These are phyloP conservation scores for Rubroboletus pulcherrimus DNA, from an alignment of 768 basidiomycete species.

Conservation along the genomic window DNA sequence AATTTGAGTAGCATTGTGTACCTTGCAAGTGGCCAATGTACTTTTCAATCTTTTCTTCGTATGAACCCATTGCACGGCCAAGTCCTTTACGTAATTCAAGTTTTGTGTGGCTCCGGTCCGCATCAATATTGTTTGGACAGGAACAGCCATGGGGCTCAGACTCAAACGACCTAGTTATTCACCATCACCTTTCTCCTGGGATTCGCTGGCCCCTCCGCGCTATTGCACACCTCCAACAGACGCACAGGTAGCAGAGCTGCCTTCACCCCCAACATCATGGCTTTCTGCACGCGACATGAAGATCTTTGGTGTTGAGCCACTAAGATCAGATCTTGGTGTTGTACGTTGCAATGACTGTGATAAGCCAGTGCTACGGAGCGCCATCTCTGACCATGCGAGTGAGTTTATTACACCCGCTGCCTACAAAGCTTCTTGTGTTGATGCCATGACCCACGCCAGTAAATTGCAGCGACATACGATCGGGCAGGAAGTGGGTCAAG, in stretches of 20 bases:
- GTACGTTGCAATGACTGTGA: conserved; percentile 78
- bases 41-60: neutral
- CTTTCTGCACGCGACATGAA: conserved; percentile 85
- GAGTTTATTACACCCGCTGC: conserved; percentile 19
- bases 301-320: conserved; percentile 75
- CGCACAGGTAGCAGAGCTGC: conserved; percentile 40
- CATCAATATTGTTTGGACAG: neutral
- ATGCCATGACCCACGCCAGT: conserved; percentile 35
- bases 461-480: conserved; percentile 58
- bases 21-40: neutral
- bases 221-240: conserved; percentile 31
- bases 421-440: neutral
- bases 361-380: conserved; percentile 77
- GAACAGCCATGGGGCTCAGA: conserved; percentile 39
- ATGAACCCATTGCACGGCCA: neutral
- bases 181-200: conserved; percentile 64
- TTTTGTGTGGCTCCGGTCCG: neutral
- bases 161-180: conserved; percentile 41
- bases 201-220: conserved; percentile 35
- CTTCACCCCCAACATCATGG: conserved; percentile 80
- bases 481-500: conserved; percentile 53
- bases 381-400: conserved; percentile 76
- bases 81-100: conserved; percentile 19
- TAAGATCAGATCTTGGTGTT: conserved; percentile 61
- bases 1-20: neutral